phyloP scores from a whole-genome alignment of 2,329 filamentous ascomycete species.

The Malbranchea zuffiana region DNA sequence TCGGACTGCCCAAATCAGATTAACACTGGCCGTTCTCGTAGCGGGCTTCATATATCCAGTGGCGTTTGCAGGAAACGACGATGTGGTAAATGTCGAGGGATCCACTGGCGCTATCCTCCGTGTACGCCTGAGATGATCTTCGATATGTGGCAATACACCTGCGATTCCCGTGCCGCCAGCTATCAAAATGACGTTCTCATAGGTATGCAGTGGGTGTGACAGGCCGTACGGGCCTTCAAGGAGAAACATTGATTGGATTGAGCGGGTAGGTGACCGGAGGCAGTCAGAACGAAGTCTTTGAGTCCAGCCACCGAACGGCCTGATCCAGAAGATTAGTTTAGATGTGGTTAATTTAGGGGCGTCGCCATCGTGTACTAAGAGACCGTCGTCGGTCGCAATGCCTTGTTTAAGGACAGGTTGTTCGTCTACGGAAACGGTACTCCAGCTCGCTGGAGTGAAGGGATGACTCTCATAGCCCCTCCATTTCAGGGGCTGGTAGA shows the following conservation, averaged over 20 bases:
- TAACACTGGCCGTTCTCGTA: constrained; percentile 14
- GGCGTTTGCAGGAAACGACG: too few species aligned
- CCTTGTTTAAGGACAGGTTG: too few species aligned
- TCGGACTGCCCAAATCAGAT: constrained; percentile 18
- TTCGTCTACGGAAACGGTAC: neutral
- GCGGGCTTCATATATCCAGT: too few species aligned
- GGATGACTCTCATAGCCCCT: constrained; percentile 41
- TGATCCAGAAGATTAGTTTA: constrained; percentile 34
- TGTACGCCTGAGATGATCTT: constrained; percentile 16
- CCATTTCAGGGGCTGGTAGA: constrained; percentile 34
- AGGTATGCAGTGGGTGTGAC: constrained; percentile 28
- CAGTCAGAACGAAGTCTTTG: constrained; percentile 27
- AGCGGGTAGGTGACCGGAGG: constrained; percentile 15
- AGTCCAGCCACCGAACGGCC: constrained; percentile 39
- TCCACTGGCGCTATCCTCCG: neutral
- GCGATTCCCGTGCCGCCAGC: constrained; percentile 21
- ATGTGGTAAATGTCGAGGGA: neutral
- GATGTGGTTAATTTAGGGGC: neutral
- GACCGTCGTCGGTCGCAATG: neutral
- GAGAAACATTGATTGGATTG: constrained; percentile 25
- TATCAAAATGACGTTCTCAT: constrained; percentile 41
- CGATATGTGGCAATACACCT: constrained; percentile 38
- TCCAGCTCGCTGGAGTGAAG: constrained; percentile 30
- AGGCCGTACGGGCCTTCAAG: constrained; percentile 41
- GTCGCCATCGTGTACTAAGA: neutral